phyloP scores from a whole-genome alignment of 169 alveolate genomes.

The Eimeria acervulina region DNA sequence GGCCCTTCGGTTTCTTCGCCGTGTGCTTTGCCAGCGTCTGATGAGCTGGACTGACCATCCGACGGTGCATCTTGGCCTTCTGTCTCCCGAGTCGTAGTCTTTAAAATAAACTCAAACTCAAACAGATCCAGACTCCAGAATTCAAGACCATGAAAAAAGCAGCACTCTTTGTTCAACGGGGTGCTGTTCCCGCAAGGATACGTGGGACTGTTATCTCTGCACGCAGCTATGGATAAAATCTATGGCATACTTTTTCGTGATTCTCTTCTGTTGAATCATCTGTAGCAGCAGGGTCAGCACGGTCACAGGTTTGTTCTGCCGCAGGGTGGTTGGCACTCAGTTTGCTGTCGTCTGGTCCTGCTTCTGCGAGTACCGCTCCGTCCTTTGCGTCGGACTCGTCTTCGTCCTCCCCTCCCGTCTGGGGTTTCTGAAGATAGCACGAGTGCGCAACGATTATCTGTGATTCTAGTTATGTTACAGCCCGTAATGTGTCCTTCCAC shows the following conservation, averaged over 20 bases:
- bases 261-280: constrained; percentile 79
- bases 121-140: neutral
- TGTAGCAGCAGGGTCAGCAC: neutral
- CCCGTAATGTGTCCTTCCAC: neutral
- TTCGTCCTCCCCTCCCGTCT: neutral
- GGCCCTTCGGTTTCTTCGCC: neutral
- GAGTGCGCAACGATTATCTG: neutral
- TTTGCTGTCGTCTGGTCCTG: neutral
- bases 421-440: constrained; percentile 3
- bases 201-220: neutral
- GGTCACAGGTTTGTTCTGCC: neutral
- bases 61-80: neutral
- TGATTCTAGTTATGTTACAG: neutral
- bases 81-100: neutral
- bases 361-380: neutral
- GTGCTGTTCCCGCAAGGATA: neutral
- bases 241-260: constrained; percentile 81
- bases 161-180: neutral
- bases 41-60: neutral
- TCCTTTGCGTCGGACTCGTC: neutral
- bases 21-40: neutral
- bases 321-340: neutral
- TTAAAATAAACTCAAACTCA: neutral
- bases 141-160: neutral
- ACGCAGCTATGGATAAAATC: neutral